Base-by-base conservation (phyloP, 352 stramenopile genomes). In the Phytophthora fragariaefolia region DNA sequence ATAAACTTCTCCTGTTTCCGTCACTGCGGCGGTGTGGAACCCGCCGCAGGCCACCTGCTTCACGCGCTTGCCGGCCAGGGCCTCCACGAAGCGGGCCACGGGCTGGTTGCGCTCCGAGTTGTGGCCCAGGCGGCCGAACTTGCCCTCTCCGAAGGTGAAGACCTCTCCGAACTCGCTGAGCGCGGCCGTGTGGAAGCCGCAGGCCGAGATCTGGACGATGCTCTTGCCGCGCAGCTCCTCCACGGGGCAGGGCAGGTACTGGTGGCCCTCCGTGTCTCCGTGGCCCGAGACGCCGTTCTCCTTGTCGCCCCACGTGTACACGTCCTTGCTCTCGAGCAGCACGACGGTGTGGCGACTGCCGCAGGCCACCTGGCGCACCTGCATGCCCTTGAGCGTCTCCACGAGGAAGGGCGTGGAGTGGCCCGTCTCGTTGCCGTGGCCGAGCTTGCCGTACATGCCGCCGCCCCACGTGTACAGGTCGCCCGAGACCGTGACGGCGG, bases 261-360 rank as follows among this genome's bases (percentile, higher is more conserved):
- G 95, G 77, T 98, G 95, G 32, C 96, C 96, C 58, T 98, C 93
- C 0, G 90, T 98, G 74, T 98, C 93, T 50, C 93, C 95, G 62
- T 98, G 92, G 15, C 96, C 96, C 9, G 93, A 95, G 1, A 98
- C 95, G 32, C 96, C 95, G 77, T 98, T 98, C 71, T 99, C 95
- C 63, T 97, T 98, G 71, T 98, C 96, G 22, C 96, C 96, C 96
- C 96, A 98, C 40, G 91, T 97, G 71, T 97, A 97, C 55, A 98
- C 92, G 68, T 97, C 87, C 53, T 82, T 89, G 64, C 85, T 92
- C 59, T 95, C 83, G 6, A 97, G 76, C 42, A 98, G 69, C 32
- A 97, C 95, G 3, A 97, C 93, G 1, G 97, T 99, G 73, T 99
- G 96, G 20, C 96, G 85, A 56, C 82, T 97, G 20, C 96, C 96